Conservation (phyloP, 805 yeast genomes). For the Metschnikowia koreensis region DNA sequence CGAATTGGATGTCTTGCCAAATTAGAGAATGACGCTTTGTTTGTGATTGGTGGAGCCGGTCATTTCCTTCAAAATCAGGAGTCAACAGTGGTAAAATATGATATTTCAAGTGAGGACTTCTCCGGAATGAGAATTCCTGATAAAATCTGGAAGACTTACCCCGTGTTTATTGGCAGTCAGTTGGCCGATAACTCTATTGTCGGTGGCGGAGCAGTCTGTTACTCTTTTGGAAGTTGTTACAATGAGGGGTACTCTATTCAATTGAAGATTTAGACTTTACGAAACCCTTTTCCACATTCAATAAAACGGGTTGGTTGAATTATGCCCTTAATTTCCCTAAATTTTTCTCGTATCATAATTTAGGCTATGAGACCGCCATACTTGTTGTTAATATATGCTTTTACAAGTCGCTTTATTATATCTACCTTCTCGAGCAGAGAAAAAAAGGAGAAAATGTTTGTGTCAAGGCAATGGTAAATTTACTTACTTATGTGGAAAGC, state of each 20-base stretch:
- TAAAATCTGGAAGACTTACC: conserved; percentile 43
- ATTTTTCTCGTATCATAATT: too few species aligned
- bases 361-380: too few species aligned
- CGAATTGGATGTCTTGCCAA: conserved; percentile 50
- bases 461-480: too few species aligned
- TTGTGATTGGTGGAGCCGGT: conserved; percentile 61
- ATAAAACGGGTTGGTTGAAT: too few species aligned
- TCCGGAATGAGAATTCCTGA: conserved; percentile 23
- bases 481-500: too few species aligned
- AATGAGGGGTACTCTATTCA: conserved; percentile 20
- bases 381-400: too few species aligned
- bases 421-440: too few species aligned
- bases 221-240: conserved; percentile 63
- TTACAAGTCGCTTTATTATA: too few species aligned
- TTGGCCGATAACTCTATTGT: conserved; percentile 31
- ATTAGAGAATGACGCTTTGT: conserved; percentile 29
- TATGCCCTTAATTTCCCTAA: too few species aligned
- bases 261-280: neutral
- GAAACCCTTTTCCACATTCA: neutral
- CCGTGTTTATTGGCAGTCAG: conserved; percentile 56
- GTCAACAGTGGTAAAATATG: conserved; percentile 33
- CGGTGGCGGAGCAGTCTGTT: conserved; percentile 82
- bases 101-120: conserved; percentile 13
- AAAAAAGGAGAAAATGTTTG: too few species aligned
- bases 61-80: conserved; percentile 31